Evolutionary conservation across 495 filamentous ascomycete genomes (phyloP).

Genomic region (Tuber indicum): DNA sequence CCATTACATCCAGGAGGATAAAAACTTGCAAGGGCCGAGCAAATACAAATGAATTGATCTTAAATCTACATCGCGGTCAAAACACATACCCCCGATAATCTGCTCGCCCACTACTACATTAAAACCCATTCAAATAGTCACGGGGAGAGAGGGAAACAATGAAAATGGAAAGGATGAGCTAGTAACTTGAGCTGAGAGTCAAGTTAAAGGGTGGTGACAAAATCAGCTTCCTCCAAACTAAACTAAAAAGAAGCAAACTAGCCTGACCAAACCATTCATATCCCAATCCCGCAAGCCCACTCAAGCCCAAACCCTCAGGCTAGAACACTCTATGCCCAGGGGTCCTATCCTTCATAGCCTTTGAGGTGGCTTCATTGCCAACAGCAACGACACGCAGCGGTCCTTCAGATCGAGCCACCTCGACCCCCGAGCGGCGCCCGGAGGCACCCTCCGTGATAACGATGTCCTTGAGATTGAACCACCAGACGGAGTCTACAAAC

Average conservation of each 20-base stretch:
- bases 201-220: not conserved
- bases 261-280: not conserved
- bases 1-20: not conserved
- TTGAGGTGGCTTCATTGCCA: not conserved
- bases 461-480: constrained; percentile 1
- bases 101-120: not conserved
- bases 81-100: not conserved
- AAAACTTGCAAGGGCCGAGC: not conserved
- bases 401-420: not conserved
- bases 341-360: not conserved
- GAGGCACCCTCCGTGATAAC: not conserved
- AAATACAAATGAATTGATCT: not conserved
- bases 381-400: not conserved
- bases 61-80: not conserved
- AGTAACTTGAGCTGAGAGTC: not conserved
- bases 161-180: not conserved
- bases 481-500: not conserved
- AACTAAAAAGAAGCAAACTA: not conserved
- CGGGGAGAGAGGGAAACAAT: not conserved
- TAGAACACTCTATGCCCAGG: not conserved
- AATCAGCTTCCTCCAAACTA: not conserved
- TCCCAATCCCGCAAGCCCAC: not conserved
- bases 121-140: not conserved
- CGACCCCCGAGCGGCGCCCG: not conserved
- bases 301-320: not conserved